These are phyloP conservation scores for Hypholoma sublateritium DNA, from an alignment of 768 basidiomycete genomes.

Conservation along the genomic window DNA sequence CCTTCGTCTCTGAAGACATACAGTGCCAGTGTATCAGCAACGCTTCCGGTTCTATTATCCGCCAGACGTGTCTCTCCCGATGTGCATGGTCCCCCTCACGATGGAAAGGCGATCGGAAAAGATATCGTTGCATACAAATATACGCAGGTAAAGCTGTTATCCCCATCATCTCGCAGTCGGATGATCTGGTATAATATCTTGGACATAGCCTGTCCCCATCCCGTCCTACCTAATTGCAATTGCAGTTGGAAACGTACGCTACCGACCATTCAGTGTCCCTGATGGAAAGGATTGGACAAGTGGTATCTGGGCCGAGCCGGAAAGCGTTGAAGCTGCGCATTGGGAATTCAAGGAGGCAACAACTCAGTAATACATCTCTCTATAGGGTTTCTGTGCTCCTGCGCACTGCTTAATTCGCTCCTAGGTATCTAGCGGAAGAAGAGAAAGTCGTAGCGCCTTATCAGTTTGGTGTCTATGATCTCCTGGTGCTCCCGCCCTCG, in stretches of 20 bases:
- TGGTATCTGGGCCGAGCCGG: slow-evolving; percentile 92
- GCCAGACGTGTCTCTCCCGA: slow-evolving; percentile 80
- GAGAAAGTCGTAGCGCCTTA: slow-evolving; percentile 78
- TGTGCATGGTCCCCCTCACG: slow-evolving; percentile 65
- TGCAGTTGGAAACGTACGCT: slow-evolving; percentile 80
- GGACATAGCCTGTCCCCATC: slow-evolving; percentile 70
- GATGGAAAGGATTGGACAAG: slow-evolving; percentile 73
- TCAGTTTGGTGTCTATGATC: slow-evolving; percentile 84
- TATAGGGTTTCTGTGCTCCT: not conserved
- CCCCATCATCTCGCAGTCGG: not conserved
- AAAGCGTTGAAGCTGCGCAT: slow-evolving; percentile 70
- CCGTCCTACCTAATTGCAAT: slow-evolving; percentile 93
- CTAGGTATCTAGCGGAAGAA: slow-evolving; percentile 73
- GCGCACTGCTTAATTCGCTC: slow-evolving; percentile 3
- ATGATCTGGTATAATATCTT: not conserved
- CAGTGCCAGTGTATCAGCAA: slow-evolving; percentile 61
- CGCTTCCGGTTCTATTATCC: slow-evolving; percentile 82
- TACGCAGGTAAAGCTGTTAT: slow-evolving; percentile 55
- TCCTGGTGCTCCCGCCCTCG: slow-evolving; percentile 84
- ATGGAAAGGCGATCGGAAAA: slow-evolving; percentile 70
- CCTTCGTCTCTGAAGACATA: not conserved
- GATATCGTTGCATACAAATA: slow-evolving; percentile 77
- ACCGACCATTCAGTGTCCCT: slow-evolving; percentile 59
- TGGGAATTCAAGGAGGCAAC: slow-evolving; percentile 93
- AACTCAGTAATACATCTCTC: slow-evolving; percentile 46